phyloP scores from a whole-genome alignment of 2,329 filamentous ascomycete species.

The Whalleya microplaca region DNA sequence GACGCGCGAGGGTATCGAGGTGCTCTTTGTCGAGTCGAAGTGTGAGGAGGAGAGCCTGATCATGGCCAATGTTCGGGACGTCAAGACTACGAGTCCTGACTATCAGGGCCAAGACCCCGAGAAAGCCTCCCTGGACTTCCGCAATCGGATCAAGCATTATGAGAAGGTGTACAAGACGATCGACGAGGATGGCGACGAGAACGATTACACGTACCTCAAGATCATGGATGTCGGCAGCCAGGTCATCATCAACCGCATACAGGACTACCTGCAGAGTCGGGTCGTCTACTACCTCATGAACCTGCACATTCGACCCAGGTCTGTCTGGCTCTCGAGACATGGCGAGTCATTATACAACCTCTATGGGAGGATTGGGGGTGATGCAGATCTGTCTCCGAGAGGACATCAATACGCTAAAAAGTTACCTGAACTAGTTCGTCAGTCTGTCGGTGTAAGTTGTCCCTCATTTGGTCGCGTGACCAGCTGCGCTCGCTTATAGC shows the following conservation, averaged over 20 bases:
- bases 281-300: slow-evolving; percentile 99
- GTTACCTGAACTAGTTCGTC: slow-evolving; percentile 79
- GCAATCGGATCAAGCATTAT: slow-evolving; percentile 93
- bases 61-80: slow-evolving; percentile 97
- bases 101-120: slow-evolving; percentile 95
- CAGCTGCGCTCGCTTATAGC: not conserved
- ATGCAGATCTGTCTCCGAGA: slow-evolving; percentile 82
- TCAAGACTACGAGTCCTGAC: slow-evolving; percentile 95
- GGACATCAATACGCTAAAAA: slow-evolving; percentile 86
- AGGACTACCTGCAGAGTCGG: slow-evolving; percentile 94
- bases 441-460: slow-evolving; percentile 78
- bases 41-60: slow-evolving; percentile 96
- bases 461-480: not conserved
- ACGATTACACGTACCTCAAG: slow-evolving; percentile 90
- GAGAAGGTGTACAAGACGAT: slow-evolving; percentile 96
- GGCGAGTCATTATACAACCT: slow-evolving; percentile 95
- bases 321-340: slow-evolving; percentile 95
- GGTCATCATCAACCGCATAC: slow-evolving; percentile 97
- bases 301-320: slow-evolving; percentile 92
- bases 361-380: slow-evolving; percentile 87
- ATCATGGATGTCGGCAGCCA: slow-evolving; percentile 95
- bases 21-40: slow-evolving; percentile 94
- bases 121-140: slow-evolving; percentile 86
- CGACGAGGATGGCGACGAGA: slow-evolving; percentile 78
- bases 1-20: slow-evolving; percentile 76